phyloP scores from a whole-genome alignment of 2,329 filamentous ascomycete genomes.

The Uncinocarpus reesii region DNA sequence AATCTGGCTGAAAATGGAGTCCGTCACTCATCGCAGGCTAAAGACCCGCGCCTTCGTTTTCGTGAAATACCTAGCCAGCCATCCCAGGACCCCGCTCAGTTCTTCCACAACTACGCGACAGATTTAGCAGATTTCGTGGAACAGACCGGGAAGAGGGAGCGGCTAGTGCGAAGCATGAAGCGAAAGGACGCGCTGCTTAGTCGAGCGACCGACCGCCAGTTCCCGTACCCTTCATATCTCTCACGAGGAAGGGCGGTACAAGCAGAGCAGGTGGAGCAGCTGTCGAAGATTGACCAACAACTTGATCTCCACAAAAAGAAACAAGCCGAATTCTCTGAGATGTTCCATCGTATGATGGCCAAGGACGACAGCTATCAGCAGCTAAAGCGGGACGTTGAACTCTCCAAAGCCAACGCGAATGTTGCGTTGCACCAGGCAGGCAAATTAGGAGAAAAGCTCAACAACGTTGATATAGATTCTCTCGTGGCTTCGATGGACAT shows the following conservation, averaged over 20 bases:
- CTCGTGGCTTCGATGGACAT: background rate
- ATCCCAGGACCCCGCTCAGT: background rate
- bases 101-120: conserved; percentile 1
- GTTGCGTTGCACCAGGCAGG: background rate
- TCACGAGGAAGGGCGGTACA: conserved; percentile 19
- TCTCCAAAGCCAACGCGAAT: background rate
- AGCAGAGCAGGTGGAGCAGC: conserved; percentile 18
- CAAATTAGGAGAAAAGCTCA: background rate
- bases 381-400: background rate
- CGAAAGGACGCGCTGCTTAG: conserved; percentile 30
- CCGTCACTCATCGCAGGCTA: background rate
- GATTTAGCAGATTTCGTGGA: background rate
- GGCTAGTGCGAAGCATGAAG: background rate
- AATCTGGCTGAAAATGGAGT: background rate
- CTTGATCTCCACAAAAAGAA: conserved; percentile 17
- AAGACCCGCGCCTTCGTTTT: background rate
- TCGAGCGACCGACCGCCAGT: conserved; percentile 17
- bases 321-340: conserved; percentile 12
- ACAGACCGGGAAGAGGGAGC: conserved; percentile 13
- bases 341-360: background rate
- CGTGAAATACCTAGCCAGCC: background rate
- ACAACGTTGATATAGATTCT: background rate
- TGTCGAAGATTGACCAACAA: conserved; percentile 19
- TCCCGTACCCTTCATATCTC: conserved; percentile 21
- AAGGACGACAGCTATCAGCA: background rate